Conservation (phyloP, 2,329 filamentous ascomycete species). For the Xylariaceae sp. region DNA sequence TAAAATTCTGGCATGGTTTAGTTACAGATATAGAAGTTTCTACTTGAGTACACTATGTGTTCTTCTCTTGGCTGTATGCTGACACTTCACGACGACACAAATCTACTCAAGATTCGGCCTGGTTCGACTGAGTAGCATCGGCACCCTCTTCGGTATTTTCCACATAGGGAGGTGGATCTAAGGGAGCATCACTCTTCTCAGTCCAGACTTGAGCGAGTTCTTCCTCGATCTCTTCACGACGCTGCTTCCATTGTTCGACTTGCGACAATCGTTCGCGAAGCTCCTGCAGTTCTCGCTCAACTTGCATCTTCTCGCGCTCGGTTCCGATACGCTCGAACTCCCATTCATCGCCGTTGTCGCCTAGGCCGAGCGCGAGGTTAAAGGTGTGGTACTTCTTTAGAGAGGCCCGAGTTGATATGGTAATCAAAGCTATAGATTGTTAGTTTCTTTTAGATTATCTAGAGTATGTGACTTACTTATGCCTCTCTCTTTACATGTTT, state of each 20-base stretch:
- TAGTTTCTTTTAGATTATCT: slow-evolving; percentile 18
- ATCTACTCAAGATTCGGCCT: slow-evolving; percentile 3
- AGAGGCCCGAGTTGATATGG: slow-evolving; percentile 91
- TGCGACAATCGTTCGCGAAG: slow-evolving; percentile 79
- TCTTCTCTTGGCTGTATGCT: too few relatives aligned
- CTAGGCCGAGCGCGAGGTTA: slow-evolving; percentile 84
- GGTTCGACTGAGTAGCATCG: slow-evolving; percentile 3
- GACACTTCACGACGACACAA: neutral
- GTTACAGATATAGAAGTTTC: too few relatives aligned
- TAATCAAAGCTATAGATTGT: slow-evolving; percentile 75
- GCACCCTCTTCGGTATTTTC: slow-evolving; percentile 21
- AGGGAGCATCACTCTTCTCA: slow-evolving; percentile 54
- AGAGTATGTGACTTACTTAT: slow-evolving; percentile 70
- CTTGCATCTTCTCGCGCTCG: slow-evolving; percentile 88
- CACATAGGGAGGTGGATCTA: slow-evolving; percentile 56
- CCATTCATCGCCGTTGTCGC: slow-evolving; percentile 85
- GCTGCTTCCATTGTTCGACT: slow-evolving; percentile 83
- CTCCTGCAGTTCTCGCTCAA: slow-evolving; percentile 89
- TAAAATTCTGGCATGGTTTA: too few relatives aligned
- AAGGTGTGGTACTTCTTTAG: slow-evolving; percentile 96
- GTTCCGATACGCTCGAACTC: slow-evolving; percentile 94
- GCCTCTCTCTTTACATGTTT: slow-evolving; percentile 88
- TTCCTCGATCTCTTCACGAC: slow-evolving; percentile 79
- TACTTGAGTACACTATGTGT: too few relatives aligned
- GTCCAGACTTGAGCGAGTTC: slow-evolving; percentile 75